phyloP scores from a whole-genome alignment of 2,329 filamentous ascomycete species.

The Exserohilum rostratum region DNA sequence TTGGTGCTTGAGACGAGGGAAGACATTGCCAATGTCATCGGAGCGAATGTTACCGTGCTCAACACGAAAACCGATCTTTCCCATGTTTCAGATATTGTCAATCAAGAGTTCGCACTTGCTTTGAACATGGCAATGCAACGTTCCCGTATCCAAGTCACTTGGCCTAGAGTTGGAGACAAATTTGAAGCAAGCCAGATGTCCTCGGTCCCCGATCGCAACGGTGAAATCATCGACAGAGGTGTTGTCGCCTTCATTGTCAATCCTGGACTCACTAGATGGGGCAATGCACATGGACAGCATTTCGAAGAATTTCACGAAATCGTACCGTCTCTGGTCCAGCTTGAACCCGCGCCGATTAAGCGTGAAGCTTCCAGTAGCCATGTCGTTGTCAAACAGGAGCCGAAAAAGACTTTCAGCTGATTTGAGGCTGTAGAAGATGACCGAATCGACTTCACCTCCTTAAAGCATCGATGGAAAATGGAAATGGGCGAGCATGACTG shows the following conservation, averaged over 20 bases:
- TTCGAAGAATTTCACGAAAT: slow-evolving; percentile 25
- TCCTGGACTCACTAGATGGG: slow-evolving; percentile 35
- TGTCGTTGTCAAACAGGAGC: background rate
- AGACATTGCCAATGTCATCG: background rate
- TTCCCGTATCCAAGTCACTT: slow-evolving; percentile 26
- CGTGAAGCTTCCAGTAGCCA: too few species aligned
- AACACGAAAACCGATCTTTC: background rate
- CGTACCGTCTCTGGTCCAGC: slow-evolving; percentile 7
- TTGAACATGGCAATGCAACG: slow-evolving; percentile 23
- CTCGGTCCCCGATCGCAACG: slow-evolving; percentile 9
- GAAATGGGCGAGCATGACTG: background rate
- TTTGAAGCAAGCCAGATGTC: slow-evolving; percentile 7
- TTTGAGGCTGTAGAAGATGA: background rate
- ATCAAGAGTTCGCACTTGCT: slow-evolving; percentile 22
- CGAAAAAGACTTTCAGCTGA: background rate
- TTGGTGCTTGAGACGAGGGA: slow-evolving; percentile 1
- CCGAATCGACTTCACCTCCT: too few species aligned
- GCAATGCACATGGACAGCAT: slow-evolving; percentile 27
- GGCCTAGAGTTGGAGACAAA: slow-evolving; percentile 6
- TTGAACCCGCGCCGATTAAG: background rate
- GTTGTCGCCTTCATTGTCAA: slow-evolving; percentile 22
- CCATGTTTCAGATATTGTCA: slow-evolving; percentile 9
- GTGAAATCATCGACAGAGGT: slow-evolving; percentile 13
- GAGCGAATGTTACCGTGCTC: background rate
- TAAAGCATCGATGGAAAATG: background rate